These are phyloP conservation scores for Ganoderma resinaceum DNA, from an alignment of 1,284 basidiomycete genomes.

Conservation along the genomic window DNA sequence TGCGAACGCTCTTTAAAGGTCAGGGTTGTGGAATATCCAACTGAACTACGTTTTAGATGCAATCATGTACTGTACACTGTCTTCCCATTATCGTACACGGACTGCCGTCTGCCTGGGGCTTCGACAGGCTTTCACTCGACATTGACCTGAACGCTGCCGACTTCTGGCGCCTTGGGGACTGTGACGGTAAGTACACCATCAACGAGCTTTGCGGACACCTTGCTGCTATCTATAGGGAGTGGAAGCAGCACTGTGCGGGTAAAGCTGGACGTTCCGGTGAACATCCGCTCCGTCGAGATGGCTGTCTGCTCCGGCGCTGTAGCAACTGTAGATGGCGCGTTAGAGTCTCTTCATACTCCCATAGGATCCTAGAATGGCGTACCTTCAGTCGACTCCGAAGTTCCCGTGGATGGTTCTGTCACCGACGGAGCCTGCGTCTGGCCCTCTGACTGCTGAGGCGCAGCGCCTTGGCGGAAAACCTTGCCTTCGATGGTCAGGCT, in stretches of 20 bases:
- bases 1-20: not conserved
- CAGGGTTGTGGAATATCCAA: not conserved
- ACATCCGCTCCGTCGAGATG: constrained; percentile 64
- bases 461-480: constrained; percentile 44
- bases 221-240: constrained; percentile 61
- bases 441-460: constrained; percentile 18
- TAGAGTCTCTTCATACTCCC: not conserved
- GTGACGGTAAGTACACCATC: constrained; percentile 74
- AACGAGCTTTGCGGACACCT: constrained; percentile 67
- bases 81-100: constrained; percentile 17
- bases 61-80: constrained; percentile 23
- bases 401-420: constrained; percentile 17
- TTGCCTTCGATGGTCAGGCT: constrained; percentile 78
- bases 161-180: constrained; percentile 67
- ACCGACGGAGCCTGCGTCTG: constrained; percentile 8
- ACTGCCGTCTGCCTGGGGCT: not conserved
- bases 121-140: constrained; percentile 36
- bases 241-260: constrained; percentile 76
- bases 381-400: constrained; percentile 38
- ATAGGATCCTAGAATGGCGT: constrained; percentile 18
- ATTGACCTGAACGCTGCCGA: constrained; percentile 50
- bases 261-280: constrained; percentile 62
- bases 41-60: not conserved
- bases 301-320: constrained; percentile 45
- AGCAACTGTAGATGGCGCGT: constrained; percentile 35